Base-by-base conservation (phyloP, 768 basidiomycete species). In the Butyriboletus loyo region DNA sequence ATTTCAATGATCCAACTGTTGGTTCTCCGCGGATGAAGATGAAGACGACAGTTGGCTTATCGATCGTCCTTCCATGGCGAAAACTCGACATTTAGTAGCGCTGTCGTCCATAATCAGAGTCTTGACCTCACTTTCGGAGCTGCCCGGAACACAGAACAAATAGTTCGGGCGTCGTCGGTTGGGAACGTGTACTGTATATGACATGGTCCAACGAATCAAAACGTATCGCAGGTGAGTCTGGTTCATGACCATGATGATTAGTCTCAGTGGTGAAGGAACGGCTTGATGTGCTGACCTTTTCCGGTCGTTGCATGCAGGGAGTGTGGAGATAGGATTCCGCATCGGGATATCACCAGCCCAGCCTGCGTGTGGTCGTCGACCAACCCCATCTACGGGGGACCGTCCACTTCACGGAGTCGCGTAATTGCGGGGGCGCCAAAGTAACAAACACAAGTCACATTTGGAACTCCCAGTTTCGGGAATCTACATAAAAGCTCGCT, bases 401-500 rank as follows among this genome's bases (percentile, higher is more conserved):
- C 39, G 45, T 43, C 36, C 15, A 31, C 41, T 35, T 10, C 49
- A 41, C 22, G 32, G 34, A 13, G 21, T 34, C 37, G 21, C 43
- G 46, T 27, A 21, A 28, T 54, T 7, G 30, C 34, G 30, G 43
- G 43, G 13, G 38, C 45, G 37, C 38, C 40, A 34, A 36, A 27
- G 15, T 36, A 49, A 44, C 47, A 32, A 36, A 17, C 22, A 5
- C 32, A 36, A 24, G 13, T 24, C 27, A 8, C 35, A 49, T 51
- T 44, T 30, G 54, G 46, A 57, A 35, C 22, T 28, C 27, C 13
- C 15, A 34, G 10, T 40, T 59, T 53, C 27, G 14, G n/a, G 48
- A 32, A 52, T 31, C 9, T 10, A 1, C 41, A 55, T 66, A 66
- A 66, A 61, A 53, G 35, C 55, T 51, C 28, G 19, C 24, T 10